phyloP scores from a whole-genome alignment of 352 stramenopile species.

The Pythium pectinolyticum region DNA sequence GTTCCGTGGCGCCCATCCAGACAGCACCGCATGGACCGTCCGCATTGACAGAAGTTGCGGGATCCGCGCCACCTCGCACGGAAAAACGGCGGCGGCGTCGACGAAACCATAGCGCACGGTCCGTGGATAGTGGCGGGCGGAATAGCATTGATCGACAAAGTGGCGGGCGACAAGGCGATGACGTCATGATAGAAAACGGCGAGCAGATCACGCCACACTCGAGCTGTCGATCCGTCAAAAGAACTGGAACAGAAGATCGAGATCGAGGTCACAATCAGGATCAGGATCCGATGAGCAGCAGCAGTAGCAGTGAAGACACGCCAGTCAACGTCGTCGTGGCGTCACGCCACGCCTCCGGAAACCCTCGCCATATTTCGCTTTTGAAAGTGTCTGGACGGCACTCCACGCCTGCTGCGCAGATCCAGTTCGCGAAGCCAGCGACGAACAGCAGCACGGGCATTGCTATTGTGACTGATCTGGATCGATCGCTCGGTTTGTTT shows the following conservation, averaged over 20 bases:
- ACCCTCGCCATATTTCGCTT: conserved; percentile 12
- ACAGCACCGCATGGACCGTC: neutral
- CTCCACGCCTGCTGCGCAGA: neutral
- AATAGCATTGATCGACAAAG: conserved; percentile 10
- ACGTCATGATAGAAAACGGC: neutral
- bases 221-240: neutral
- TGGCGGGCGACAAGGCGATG: neutral
- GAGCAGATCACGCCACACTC: neutral
- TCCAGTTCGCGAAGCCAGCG: neutral
- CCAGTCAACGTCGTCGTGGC: neutral
- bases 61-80: neutral
- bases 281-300: neutral
- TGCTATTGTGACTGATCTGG: conserved; percentile 14
- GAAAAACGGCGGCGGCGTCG: conserved; percentile 4
- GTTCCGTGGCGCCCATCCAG: conserved; percentile 7
- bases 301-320: neutral
- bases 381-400: neutral
- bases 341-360: conserved; percentile 7
- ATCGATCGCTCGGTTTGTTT: conserved; percentile 41
- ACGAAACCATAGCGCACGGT: conserved; percentile 9
- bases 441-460: no score
- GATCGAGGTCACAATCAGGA: conserved; percentile 1
- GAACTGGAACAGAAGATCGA: neutral
- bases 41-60: neutral
- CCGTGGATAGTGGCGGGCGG: conserved; percentile 1